phyloP scores from a whole-genome alignment of 306 rosid genomes.

The Quercus dentata region DNA sequence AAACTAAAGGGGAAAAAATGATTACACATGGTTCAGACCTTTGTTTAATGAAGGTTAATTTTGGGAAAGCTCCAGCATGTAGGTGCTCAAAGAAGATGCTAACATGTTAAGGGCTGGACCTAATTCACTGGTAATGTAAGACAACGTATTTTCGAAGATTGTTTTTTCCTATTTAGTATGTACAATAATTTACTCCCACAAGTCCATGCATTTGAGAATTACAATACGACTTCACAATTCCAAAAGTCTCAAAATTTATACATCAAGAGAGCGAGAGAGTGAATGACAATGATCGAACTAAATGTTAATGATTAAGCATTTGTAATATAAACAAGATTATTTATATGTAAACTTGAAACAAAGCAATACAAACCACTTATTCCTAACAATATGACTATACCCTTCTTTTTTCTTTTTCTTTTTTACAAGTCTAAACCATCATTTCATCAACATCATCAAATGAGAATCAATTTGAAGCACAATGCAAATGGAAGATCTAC shows the following conservation, averaged over 20 bases:
- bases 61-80: not conserved
- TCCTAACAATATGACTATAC: not conserved
- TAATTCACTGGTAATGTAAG: not conserved
- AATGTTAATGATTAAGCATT: not conserved
- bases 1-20: not conserved
- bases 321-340: not conserved
- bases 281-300: not conserved
- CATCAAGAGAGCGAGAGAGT: not conserved
- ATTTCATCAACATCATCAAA: not conserved
- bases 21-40: not conserved
- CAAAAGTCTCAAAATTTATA: no score
- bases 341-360: not conserved
- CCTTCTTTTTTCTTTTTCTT: no score
- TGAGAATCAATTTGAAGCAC: not conserved
- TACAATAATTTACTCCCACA: not conserved
- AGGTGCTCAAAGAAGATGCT: not conserved
- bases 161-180: not conserved
- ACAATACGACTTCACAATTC: not conserved
- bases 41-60: not conserved
- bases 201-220: not conserved
- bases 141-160: not conserved
- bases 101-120: not conserved
- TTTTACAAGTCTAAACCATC: not conserved
- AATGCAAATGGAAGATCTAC: not conserved
- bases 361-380: not conserved